phyloP scores from a whole-genome alignment of 2,329 filamentous ascomycete species.

The Trematosphaeria pertusa region DNA sequence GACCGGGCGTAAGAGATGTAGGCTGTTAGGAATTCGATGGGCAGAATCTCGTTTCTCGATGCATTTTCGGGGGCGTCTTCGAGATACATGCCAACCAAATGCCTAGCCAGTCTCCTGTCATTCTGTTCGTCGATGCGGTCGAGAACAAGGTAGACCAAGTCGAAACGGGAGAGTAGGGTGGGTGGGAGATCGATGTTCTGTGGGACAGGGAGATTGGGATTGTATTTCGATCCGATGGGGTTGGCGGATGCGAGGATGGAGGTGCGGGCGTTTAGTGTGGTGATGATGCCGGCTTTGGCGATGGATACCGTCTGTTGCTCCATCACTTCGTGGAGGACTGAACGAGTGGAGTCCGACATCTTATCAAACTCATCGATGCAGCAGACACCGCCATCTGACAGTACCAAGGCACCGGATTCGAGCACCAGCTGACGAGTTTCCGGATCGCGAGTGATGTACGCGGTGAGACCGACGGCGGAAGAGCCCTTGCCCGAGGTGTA shows the following conservation, averaged over 20 bases:
- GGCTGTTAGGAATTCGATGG: conserved; percentile 91
- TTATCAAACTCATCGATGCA: conserved; percentile 84
- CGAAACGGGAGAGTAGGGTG: conserved; percentile 93
- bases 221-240: conserved; percentile 97
- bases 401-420: conserved; percentile 75
- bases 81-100: conserved; percentile 94
- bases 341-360: conserved; percentile 77
- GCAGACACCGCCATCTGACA: conserved; percentile 78
- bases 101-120: conserved; percentile 87
- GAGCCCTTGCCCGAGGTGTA: conserved; percentile 80
- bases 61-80: conserved; percentile 93
- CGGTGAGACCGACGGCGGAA: conserved; percentile 77
- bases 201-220: conserved; percentile 91
- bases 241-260: conserved; percentile 97
- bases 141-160: conserved; percentile 94
- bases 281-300: conserved; percentile 80
- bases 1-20: conserved; percentile 97
- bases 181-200: conserved; percentile 98
- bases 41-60: conserved; percentile 74
- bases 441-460: conserved; percentile 77
- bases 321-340: conserved; percentile 81
- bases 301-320: conserved; percentile 82
- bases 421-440: conserved; percentile 77
- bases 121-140: conserved; percentile 90
- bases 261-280: conserved; percentile 91